Conservation (phyloP, 1,284 basidiomycete genomes). For the Rhodotorula sp. region DNA sequence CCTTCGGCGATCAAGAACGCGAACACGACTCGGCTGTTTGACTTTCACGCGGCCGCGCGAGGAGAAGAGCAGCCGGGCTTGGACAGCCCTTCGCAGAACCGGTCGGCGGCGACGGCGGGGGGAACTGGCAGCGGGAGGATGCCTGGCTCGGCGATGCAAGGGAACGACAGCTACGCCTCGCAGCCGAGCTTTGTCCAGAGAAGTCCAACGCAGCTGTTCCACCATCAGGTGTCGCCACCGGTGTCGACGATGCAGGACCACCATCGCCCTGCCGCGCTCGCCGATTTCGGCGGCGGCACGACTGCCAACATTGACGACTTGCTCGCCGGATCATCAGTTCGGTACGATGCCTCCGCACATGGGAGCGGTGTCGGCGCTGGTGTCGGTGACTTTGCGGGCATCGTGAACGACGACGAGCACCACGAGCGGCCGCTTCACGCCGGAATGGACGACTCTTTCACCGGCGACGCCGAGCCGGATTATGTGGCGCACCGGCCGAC, state of each 20-base stretch:
- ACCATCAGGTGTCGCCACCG: not conserved
- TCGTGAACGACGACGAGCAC: slow-evolving; percentile 33
- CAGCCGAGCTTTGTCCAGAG: slow-evolving; percentile 18
- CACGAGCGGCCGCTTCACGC: not conserved
- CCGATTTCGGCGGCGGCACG: slow-evolving; percentile 49
- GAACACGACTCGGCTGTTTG: not conserved
- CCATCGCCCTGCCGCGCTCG: slow-evolving; percentile 2
- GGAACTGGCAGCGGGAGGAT: not conserved
- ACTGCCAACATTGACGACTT: slow-evolving; percentile 47
- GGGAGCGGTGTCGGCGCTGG: not conserved
- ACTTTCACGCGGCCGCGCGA: not conserved
- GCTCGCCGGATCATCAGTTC: slow-evolving; percentile 7
- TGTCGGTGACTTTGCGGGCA: slow-evolving; percentile 20
- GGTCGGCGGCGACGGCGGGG: not conserved
- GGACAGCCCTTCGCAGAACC: slow-evolving; percentile 8
- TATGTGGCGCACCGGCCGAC: not conserved
- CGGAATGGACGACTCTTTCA: slow-evolving; percentile 8
- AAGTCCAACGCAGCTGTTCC: slow-evolving; percentile 10
- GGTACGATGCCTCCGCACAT: slow-evolving; percentile 10
- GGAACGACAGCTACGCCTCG: slow-evolving; percentile 8
- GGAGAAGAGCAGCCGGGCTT: not conserved
- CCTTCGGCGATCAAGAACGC: slow-evolving; percentile 22
- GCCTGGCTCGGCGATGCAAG: not conserved
- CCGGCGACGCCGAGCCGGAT: slow-evolving; percentile 10
- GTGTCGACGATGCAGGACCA: not conserved